Conservation (phyloP, 257 asterid species). For the Jaltomata sinuosa region DNA sequence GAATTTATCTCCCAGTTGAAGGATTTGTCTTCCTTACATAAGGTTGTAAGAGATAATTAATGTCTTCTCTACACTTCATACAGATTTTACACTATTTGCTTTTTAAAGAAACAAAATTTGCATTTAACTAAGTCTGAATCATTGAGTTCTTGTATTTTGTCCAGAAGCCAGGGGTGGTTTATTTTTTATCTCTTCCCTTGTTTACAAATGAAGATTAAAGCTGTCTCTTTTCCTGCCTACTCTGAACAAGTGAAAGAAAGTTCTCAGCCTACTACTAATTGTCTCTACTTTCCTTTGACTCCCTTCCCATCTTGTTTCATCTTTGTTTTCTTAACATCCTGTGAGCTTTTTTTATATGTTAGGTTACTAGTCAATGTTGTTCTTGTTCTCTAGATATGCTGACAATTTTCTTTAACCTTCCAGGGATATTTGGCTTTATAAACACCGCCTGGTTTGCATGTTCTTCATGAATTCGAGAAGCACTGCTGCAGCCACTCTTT, state of each 20-base stretch:
- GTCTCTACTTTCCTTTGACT: background rate
- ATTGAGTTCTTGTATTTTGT: background rate
- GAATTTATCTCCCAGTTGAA: background rate
- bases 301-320: background rate
- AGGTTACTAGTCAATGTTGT: background rate
- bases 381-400: background rate
- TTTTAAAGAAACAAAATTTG: background rate
- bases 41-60: background rate
- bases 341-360: background rate
- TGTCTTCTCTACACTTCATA: background rate
- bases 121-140: background rate
- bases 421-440: background rate
- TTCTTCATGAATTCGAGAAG: conserved; percentile 61
- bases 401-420: background rate
- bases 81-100: background rate
- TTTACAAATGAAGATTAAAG: background rate
- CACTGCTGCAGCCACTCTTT: conserved; percentile 47
- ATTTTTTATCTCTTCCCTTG: background rate
- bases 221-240: background rate
- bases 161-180: background rate
- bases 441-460: conserved; percentile 29
- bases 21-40: background rate
- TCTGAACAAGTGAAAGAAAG: background rate
- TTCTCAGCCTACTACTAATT: background rate
- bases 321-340: background rate